Percentiles rank a stretch among this genome's conserved stretches.
These are phyloP conservation scores for Aspergillus candidus DNA, from an alignment of 2,329 filamentous ascomycete genomes.

Conservation along the genomic window DNA sequence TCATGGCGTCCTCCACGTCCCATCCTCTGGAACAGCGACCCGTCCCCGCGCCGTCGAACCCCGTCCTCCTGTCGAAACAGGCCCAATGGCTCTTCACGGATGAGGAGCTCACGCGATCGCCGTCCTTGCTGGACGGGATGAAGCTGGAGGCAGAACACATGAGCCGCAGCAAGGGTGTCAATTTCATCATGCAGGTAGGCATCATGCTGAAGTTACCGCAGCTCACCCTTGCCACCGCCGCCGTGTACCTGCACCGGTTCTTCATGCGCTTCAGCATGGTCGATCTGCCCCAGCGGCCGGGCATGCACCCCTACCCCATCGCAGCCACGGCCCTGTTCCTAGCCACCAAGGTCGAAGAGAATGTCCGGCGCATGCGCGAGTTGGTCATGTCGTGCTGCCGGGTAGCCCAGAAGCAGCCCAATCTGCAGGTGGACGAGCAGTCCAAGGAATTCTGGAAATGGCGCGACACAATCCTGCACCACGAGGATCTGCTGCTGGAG, in stretches of 20 bases:
- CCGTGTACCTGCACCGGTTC: slow-evolving; percentile 92
- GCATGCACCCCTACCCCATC: slow-evolving; percentile 88
- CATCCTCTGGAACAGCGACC: slow-evolving; percentile 20
- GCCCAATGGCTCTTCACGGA: slow-evolving; percentile 85
- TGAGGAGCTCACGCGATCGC: slow-evolving; percentile 74
- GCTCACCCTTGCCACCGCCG: slow-evolving; percentile 83
- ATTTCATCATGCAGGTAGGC: slow-evolving; percentile 92
- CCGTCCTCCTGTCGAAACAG: slow-evolving; percentile 50
- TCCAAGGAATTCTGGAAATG: slow-evolving; percentile 98
- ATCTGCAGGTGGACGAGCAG: slow-evolving; percentile 87
- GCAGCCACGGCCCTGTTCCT: slow-evolving; percentile 88
- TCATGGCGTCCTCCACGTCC: slow-evolving; percentile 26
- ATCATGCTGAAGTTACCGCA: slow-evolving; percentile 89
- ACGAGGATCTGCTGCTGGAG: slow-evolving; percentile 90
- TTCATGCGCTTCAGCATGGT: slow-evolving; percentile 86
- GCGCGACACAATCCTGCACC: slow-evolving; percentile 86
- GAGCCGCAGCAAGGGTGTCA: slow-evolving; percentile 82
- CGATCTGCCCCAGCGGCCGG: slow-evolving; percentile 59
- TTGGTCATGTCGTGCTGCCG: slow-evolving; percentile 90
- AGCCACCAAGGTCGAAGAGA: slow-evolving; percentile 95
- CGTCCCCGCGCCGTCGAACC: slow-evolving; percentile 38
- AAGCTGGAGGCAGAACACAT: slow-evolving; percentile 69
- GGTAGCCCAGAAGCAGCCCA: slow-evolving; percentile 88
- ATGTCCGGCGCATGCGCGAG: slow-evolving; percentile 91
- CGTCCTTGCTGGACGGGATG: slow-evolving; percentile 79